A percentile compares a stretch with the other conserved stretches of the same genome.
Evolutionary conservation across 1,139 yeast species (phyloP).

Genomic region (Suhomyces atakaporum): DNA sequence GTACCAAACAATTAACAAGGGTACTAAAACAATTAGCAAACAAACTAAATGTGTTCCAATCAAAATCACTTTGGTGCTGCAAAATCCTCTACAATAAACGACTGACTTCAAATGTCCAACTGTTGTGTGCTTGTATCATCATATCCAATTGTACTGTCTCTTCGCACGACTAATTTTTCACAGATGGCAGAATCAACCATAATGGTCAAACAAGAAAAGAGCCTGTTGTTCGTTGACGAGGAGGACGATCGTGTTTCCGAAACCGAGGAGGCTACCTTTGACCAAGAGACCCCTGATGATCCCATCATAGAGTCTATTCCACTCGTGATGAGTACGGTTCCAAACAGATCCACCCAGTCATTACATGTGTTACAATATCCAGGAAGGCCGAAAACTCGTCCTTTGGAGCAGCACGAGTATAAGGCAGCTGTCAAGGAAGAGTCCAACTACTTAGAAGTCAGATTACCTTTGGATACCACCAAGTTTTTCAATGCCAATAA

Average conservation of each 20-base stretch:
- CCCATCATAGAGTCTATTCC: conserved; percentile 81
- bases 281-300: conserved; percentile 51
- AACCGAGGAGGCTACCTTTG: conserved; percentile 3
- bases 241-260: conserved; percentile 16
- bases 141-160: no score
- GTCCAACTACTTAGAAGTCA: conserved; percentile 61
- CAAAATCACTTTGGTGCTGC: no score
- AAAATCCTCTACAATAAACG: no score
- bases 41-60: no score
- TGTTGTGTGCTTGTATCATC: no score
- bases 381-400: conserved; percentile 57
- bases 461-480: conserved; percentile 65
- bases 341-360: conserved; percentile 26
- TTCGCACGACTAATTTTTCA: conserved; percentile 8
- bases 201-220: conserved; percentile 9
- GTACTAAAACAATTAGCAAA: no score
- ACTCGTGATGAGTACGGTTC: conserved; percentile 40
- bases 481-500: conserved; percentile 67
- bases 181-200: conserved; percentile 2
- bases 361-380: conserved; percentile 66
- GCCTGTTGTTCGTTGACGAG: conserved; percentile 18
- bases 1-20: no score
- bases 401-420: conserved; percentile 45
- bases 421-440: conserved; percentile 62
- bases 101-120: no score